A percentile compares a stretch with the other conserved stretches of the same genome.
Conservation (phyloP, 2,329 filamentous ascomycete genomes). For the Remersonia thermophila region DNA sequence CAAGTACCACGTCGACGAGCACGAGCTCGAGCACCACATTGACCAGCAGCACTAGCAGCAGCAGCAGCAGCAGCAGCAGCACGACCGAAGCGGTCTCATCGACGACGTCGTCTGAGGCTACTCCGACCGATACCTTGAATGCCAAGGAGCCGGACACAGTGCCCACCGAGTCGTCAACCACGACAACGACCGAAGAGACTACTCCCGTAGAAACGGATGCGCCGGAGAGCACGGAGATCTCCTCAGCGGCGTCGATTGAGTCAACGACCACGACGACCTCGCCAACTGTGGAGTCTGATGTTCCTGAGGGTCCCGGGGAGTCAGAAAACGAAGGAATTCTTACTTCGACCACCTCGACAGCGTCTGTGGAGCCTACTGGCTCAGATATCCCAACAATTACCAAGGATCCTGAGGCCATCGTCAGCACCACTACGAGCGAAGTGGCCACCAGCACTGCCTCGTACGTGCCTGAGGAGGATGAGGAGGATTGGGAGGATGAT, state of each 20-base stretch:
- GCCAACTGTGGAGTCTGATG: background rate
- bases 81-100: slow-evolving; percentile 4
- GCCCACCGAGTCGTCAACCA: background rate
- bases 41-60: slow-evolving; percentile 8
- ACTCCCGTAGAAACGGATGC: background rate
- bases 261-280: background rate
- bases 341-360: background rate
- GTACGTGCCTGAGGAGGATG: slow-evolving; percentile 2
- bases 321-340: background rate
- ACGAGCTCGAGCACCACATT: slow-evolving; percentile 1
- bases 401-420: background rate
- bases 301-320: too few species aligned
- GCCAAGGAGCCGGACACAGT: background rate
- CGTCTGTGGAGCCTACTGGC: slow-evolving; percentile 1
- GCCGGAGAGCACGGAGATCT: background rate
- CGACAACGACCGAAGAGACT: background rate
- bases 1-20: slow-evolving; percentile 4
- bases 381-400: background rate
- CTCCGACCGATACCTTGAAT: slow-evolving; percentile 1
- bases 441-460: slow-evolving; percentile 5
- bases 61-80: slow-evolving; percentile 1
- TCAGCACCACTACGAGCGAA: slow-evolving; percentile 6
- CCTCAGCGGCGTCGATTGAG: too few species aligned
- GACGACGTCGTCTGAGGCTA: slow-evolving; percentile 1
- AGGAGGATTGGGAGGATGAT: slow-evolving; percentile 5